Evolutionary conservation across 1,139 yeast species (phyloP).

Genomic region (Blastobotrys ciferrii): DNA sequence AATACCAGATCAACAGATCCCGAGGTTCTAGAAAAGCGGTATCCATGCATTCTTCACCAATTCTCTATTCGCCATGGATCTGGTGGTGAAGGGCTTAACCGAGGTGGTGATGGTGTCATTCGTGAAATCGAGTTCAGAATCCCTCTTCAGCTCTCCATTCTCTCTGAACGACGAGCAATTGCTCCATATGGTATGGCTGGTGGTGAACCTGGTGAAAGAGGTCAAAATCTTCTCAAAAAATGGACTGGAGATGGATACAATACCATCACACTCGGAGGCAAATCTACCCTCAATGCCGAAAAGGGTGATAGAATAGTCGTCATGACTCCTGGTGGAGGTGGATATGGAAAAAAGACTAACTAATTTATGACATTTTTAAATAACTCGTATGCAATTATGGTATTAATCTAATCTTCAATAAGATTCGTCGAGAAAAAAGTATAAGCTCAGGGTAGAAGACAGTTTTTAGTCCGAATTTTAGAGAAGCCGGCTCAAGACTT

Average conservation of each 20-base stretch:
- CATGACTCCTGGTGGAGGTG: constrained; percentile 51
- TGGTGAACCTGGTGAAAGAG: constrained; percentile 58
- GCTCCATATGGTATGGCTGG: constrained; percentile 63
- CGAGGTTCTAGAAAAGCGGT: constrained; percentile 63
- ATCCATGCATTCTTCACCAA: constrained; percentile 57
- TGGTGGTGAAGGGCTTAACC: constrained; percentile 56
- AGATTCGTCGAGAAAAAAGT: no score
- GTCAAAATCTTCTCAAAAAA: constrained; percentile 44
- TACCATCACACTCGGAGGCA: constrained; percentile 53
- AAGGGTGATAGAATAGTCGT: constrained; percentile 57
- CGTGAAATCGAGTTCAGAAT: constrained; percentile 61
- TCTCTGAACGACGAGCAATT: constrained; percentile 58
- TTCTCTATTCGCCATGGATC: constrained; percentile 53
- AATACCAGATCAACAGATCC: constrained; percentile 70
- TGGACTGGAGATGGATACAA: constrained; percentile 43
- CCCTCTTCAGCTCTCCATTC: constrained; percentile 55
- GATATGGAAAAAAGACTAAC: constrained; percentile 32
- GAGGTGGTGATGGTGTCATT: constrained; percentile 63
- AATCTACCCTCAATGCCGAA: constrained; percentile 48
- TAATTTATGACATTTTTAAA: not conserved
- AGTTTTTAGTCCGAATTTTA: no score
- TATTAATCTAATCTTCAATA: no score
- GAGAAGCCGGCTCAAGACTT: no score
- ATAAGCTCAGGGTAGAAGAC: no score
- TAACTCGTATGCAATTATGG: not conserved